Evolutionary conservation across 2,329 filamentous ascomycete species (phyloP).

Genomic region (Stachybotrys chlorohalonatus): DNA sequence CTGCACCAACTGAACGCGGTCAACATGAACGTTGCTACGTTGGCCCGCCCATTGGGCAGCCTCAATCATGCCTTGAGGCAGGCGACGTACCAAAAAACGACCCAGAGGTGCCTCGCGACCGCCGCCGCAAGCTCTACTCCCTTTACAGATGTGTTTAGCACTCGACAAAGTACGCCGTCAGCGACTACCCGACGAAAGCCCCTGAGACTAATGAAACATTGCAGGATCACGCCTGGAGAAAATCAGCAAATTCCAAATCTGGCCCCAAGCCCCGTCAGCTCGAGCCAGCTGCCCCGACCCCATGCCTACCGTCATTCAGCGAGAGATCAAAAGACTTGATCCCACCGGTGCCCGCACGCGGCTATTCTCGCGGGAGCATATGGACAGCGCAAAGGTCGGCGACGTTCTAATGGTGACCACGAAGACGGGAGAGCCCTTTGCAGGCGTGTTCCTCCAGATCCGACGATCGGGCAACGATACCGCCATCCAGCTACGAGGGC

Average conservation of each 20-base stretch:
- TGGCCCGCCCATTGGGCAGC: conserved; percentile 60
- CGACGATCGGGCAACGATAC: conserved; percentile 83
- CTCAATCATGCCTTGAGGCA: conserved; percentile 57
- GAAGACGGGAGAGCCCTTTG: conserved; percentile 73
- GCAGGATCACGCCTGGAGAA: conserved; percentile 24
- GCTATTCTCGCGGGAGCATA: conserved; percentile 71
- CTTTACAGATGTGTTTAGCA: conserved; percentile 16
- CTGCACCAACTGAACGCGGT: not conserved
- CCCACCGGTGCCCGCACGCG: conserved; percentile 72
- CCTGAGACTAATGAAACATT: not conserved
- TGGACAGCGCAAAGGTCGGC: conserved; percentile 71
- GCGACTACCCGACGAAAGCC: not conserved
- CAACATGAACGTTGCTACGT: conserved; percentile 51
- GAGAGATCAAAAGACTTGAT: conserved; percentile 70
- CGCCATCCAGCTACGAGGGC: conserved; percentile 74
- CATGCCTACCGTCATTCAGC: conserved; percentile 54
- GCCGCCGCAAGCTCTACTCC: conserved; percentile 13
- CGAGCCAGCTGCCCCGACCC: conserved; percentile 54
- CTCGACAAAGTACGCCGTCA: conserved; percentile 25
- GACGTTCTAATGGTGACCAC: conserved; percentile 88
- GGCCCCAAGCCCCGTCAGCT: conserved; percentile 47
- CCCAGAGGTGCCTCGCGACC: conserved; percentile 40
- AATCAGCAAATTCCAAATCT: conserved; percentile 37
- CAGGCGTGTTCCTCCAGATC: conserved; percentile 81
- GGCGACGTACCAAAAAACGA: conserved; percentile 38